Evolutionary conservation across 768 basidiomycete genomes (phyloP), one percentile per base, ranked within the genome.

Genomic region (Termitomyces sp.): DNA sequence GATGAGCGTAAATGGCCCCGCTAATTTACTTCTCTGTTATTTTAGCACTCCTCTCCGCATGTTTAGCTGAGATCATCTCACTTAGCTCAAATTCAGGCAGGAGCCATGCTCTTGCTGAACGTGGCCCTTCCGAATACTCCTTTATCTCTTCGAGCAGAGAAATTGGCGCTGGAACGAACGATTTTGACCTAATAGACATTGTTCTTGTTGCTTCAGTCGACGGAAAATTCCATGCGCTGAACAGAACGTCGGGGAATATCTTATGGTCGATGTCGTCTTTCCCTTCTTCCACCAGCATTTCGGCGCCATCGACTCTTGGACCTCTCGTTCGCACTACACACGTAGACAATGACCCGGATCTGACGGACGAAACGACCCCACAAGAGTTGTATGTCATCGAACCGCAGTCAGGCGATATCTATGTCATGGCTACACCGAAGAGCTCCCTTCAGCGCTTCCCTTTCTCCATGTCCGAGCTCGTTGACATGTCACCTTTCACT

Each of bases 141-240:
- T 65, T 69, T 59, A 50, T 58, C 20, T 60, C 72, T 38, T 63
- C 69, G 11, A 57, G 48, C 20, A 53, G 55, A 49, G 66, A 64
- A 40, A 58, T 60, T 11, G 57, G 59, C 20, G 36, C 64, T 12
- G 70, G 70, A 58, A 65, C 71, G 55, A 71, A 73, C 18, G 85
- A 89, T 59, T 78, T 87, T 20, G 81, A 89, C 54, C 76, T 96
- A 12, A 73, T 94, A 61, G 90, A 96, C 68, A 83, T 92, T 58
- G 90, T 97, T 32, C 84, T 99, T 18, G 84, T 96, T 12, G 92
- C 95, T 1, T 94, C 94, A 7, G 88, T 99, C 32, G 96, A 98
- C 75, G 96, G 96, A 28, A 93, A 88, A 60, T 88, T 99, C 38
- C 96, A 98, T 78, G 97, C 94, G 0, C 80, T 98, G 65, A 94